Evolutionary conservation across 305 asterid species (phyloP).

Genomic region (Euphrasia arctica): DNA sequence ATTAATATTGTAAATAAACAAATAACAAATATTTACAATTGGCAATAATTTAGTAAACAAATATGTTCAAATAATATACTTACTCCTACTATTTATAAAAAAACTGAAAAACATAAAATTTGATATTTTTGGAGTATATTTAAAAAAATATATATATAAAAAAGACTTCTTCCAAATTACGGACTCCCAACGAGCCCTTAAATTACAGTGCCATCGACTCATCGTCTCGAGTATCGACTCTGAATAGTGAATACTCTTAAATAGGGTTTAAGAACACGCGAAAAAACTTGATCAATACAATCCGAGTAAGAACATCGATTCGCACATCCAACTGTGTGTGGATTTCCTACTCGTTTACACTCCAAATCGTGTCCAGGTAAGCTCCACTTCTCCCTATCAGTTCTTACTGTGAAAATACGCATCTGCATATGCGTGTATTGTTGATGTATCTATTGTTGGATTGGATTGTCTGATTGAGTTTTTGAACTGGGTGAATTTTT

Average conservation of each 20-base stretch:
- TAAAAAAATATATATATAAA: too few relatives aligned
- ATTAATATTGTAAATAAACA: too few relatives aligned
- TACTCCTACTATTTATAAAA: too few relatives aligned
- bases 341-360: neutral
- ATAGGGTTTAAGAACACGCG: slow-evolving; percentile 32
- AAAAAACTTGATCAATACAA: slow-evolving; percentile 20
- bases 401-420: slow-evolving; percentile 8
- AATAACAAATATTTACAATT: too few relatives aligned
- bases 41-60: too few relatives aligned
- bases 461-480: slow-evolving; percentile 23
- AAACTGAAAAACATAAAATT: too few relatives aligned
- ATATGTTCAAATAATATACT: too few relatives aligned
- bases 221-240: too few relatives aligned
- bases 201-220: neutral
- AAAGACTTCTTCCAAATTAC: neutral
- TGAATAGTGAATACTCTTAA: neutral
- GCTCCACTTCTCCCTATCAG: neutral
- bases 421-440: slow-evolving; percentile 14
- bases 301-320: slow-evolving; percentile 4
- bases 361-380: slow-evolving; percentile 16
- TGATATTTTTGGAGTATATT: too few relatives aligned
- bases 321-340: slow-evolving; percentile 8
- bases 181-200: slow-evolving; percentile 13
- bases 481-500: neutral
- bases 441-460: neutral